A percentile compares a stretch with the other conserved stretches of the same genome.
phyloP scores from a whole-genome alignment of 306 rosid species.

The Lithocarpus polystachyus region DNA sequence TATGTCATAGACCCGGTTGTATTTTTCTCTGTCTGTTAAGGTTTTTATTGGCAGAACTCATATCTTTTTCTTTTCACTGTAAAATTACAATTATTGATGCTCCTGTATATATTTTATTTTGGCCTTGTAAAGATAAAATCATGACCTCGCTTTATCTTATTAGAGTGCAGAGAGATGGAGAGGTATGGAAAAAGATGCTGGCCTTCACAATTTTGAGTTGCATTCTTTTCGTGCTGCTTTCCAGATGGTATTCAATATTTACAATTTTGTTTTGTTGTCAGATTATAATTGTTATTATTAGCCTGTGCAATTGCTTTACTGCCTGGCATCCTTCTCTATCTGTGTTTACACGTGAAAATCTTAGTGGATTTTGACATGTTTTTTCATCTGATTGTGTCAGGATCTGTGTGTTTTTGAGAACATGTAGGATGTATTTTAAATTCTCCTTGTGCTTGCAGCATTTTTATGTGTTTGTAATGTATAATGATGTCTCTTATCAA shows the following conservation, averaged over 20 bases:
- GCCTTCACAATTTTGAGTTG: slow-evolving; percentile 80
- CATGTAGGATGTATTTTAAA: not conserved
- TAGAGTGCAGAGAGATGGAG: slow-evolving; percentile 99
- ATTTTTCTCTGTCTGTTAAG: not conserved
- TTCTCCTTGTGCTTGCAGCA: not conserved
- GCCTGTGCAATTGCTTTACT: not conserved
- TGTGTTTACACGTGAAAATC: not conserved
- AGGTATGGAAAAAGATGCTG: slow-evolving; percentile 59
- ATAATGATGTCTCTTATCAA: no score
- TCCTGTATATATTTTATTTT: not conserved
- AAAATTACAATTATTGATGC: not conserved
- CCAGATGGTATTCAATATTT: slow-evolving; percentile 64
- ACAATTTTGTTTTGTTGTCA: slow-evolving; percentile 9
- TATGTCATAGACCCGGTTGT: no score
- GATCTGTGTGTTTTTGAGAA: not conserved
- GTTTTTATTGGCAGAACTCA: not conserved
- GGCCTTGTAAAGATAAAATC: slow-evolving; percentile 3
- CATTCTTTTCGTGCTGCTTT: slow-evolving; percentile 91
- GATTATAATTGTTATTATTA: not conserved
- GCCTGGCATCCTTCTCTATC: no score
- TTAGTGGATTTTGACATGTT: not conserved
- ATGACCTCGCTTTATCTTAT: slow-evolving; percentile 24
- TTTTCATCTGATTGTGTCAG: not conserved
- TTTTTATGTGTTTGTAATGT: no score
- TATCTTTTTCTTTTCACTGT: not conserved